Evolutionary conservation across 257 asterid species (phyloP).

Genomic region (Solanum microdontum): DNA sequence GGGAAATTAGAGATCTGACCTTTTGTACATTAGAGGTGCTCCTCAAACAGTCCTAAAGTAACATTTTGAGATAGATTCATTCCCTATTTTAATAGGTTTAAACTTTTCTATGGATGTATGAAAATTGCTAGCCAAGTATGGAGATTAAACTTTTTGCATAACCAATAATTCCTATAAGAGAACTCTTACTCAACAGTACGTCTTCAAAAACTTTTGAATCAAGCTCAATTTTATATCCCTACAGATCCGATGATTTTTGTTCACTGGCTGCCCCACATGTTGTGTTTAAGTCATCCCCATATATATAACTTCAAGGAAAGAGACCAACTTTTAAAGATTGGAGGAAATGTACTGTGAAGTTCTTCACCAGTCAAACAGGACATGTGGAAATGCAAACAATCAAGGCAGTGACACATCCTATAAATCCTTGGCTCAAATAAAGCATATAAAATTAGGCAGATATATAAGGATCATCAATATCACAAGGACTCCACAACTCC

Average conservation of each 20-base stretch:
- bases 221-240: constrained; percentile 30
- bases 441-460: no score
- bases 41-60: no score
- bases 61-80: no score
- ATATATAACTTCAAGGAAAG: constrained; percentile 43
- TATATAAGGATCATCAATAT: neutral
- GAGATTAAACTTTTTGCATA: no score
- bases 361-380: constrained; percentile 76
- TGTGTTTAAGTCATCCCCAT: constrained; percentile 28
- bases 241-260: constrained; percentile 15
- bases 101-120: no score
- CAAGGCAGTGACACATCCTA: constrained; percentile 33
- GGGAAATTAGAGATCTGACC: no score
- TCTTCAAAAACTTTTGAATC: constrained; percentile 45
- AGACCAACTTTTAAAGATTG: constrained; percentile 49
- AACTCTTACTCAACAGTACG: constrained; percentile 27
- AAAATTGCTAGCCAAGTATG: no score
- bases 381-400: constrained; percentile 28
- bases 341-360: constrained; percentile 47
- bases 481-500: neutral
- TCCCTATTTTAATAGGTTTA: no score
- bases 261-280: constrained; percentile 2
- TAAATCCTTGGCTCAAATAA: neutral
- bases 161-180: no score
- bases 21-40: no score